Evolutionary conservation across 1,284 basidiomycete species (phyloP).

Genomic region (Cutaneotrichosporon cyanovorans): DNA sequence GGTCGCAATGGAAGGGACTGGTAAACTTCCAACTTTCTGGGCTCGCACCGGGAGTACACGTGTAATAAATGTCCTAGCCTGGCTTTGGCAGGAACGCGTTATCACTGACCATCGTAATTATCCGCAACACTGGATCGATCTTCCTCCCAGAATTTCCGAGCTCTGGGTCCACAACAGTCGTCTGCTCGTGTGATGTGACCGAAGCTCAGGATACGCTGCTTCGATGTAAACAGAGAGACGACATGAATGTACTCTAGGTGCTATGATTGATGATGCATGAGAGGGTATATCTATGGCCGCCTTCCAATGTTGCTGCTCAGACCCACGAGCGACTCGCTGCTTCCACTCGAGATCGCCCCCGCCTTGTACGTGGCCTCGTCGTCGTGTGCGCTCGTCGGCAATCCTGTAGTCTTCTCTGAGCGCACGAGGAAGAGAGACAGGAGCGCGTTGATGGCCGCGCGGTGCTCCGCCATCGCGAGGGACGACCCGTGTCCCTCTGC

Average conservation of each 20-base stretch:
- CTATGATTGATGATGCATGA: conserved; percentile 12
- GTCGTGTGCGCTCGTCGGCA: conserved; percentile 11
- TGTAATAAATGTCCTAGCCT: too few relatives aligned
- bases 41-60: background rate
- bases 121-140: too few relatives aligned
- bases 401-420: conserved; percentile 4
- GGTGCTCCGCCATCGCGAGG: conserved; percentile 88
- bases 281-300: conserved; percentile 11
- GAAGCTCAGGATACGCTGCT: too few relatives aligned
- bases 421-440: conserved; percentile 37
- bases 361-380: background rate
- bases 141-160: too few relatives aligned
- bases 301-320: conserved; percentile 7
- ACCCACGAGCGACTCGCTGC: conserved; percentile 11
- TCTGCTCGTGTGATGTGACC: too few relatives aligned
- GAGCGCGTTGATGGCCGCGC: conserved; percentile 53
- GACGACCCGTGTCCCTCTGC: conserved; percentile 93
- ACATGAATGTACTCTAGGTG: background rate
- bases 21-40: background rate
- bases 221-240: background rate
- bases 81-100: too few relatives aligned
- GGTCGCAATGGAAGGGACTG: too few relatives aligned
- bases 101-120: too few relatives aligned
- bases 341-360: background rate
- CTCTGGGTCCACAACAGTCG: too few relatives aligned